phyloP scores from a whole-genome alignment of 805 yeast genomes.

The Candida takata region DNA sequence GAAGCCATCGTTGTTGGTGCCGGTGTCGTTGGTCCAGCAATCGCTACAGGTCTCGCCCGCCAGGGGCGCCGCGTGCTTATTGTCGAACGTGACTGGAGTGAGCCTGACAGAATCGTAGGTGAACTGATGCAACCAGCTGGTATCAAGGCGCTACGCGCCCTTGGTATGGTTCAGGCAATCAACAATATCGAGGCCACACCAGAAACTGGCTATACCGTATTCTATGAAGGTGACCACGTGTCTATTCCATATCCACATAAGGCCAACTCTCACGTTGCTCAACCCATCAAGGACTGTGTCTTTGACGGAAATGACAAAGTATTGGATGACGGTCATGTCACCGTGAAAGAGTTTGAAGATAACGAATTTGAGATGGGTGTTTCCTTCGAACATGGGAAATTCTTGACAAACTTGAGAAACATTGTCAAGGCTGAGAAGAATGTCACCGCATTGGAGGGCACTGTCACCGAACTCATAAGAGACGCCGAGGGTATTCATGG shows the following conservation, averaged over 20 bases:
- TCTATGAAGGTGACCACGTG: constrained; percentile 52
- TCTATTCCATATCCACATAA: constrained; percentile 68
- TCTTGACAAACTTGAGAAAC: constrained; percentile 65
- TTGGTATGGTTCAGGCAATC: constrained; percentile 76
- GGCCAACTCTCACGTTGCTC: constrained; percentile 36
- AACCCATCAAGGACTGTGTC: constrained; percentile 50
- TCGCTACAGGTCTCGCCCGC: constrained; percentile 84
- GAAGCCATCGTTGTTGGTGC: constrained; percentile 96
- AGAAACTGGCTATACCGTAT: constrained; percentile 75
- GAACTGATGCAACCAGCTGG: constrained; percentile 97
- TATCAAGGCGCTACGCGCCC: constrained; percentile 68
- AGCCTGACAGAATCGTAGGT: constrained; percentile 95
- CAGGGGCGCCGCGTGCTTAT: constrained; percentile 76
- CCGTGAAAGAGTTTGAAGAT: constrained; percentile 47
- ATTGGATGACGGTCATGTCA: constrained; percentile 40
- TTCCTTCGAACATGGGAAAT: constrained; percentile 90
- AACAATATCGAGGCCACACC: constrained; percentile 72
- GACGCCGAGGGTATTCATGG: constrained; percentile 63
- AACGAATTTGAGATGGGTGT: constrained; percentile 61
- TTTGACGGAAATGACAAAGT: constrained; percentile 51
- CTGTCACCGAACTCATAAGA: constrained; percentile 60
- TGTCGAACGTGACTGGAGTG: constrained; percentile 82
- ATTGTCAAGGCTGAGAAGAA: constrained; percentile 66
- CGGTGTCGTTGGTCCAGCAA: constrained; percentile 94
- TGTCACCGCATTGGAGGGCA: constrained; percentile 76